These are phyloP conservation scores for Pseudophaeomoniella oleicola DNA, from an alignment of 2,329 filamentous ascomycete genomes.

Conservation along the genomic window DNA sequence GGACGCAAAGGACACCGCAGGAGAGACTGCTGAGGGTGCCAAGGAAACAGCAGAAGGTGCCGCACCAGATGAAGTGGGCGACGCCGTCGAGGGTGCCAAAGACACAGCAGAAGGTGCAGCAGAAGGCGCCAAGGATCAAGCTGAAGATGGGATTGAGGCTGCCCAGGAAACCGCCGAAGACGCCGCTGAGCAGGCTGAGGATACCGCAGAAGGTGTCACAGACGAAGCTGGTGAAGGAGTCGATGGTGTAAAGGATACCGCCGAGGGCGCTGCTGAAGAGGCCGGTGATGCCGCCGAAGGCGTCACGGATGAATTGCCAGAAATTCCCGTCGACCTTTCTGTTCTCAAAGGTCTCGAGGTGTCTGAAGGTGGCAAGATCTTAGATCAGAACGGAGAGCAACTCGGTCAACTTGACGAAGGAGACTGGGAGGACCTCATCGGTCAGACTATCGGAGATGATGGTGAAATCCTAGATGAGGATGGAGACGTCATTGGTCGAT, in stretches of 20 bases:
- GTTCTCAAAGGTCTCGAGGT: slow-evolving; percentile 24
- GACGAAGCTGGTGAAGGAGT: slow-evolving; percentile 26
- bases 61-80: slow-evolving; percentile 12
- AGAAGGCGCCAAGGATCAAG: slow-evolving; percentile 12
- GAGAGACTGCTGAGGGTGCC: slow-evolving; percentile 31
- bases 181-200: slow-evolving; percentile 22
- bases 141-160: slow-evolving; percentile 18
- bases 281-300: slow-evolving; percentile 4
- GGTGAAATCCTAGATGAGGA: slow-evolving; percentile 16
- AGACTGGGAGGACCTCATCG: slow-evolving; percentile 24
- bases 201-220: slow-evolving; percentile 24
- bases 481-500: slow-evolving; percentile 22
- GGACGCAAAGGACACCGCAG: slow-evolving; percentile 15
- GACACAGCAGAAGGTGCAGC: slow-evolving; percentile 5
- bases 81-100: slow-evolving; percentile 7
- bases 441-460: slow-evolving; percentile 23
- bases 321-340: slow-evolving; percentile 15
- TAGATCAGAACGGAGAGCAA: slow-evolving; percentile 19
- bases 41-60: too few relatives aligned
- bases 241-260: slow-evolving; percentile 2
- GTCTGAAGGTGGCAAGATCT: slow-evolving; percentile 20
- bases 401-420: slow-evolving; percentile 26
- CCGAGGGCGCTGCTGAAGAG: slow-evolving; percentile 4
- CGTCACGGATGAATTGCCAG: slow-evolving; percentile 4
- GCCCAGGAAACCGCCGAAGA: slow-evolving; percentile 17